Conservation (phyloP, 176 grass and related monocot genomes). For the Aegilops longissima region DNA sequence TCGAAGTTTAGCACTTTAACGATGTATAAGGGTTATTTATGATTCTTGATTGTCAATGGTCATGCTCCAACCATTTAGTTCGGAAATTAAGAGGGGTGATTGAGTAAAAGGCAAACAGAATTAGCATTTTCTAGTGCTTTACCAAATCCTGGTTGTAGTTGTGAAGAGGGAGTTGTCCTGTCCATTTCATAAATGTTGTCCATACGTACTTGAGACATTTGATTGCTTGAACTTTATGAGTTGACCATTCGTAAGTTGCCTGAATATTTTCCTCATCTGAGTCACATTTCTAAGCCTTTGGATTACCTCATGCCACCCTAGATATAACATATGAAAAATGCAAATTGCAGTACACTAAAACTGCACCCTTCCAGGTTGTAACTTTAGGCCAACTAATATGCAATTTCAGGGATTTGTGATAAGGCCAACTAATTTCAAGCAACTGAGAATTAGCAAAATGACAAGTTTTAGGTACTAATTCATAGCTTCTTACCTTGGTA, state of each 20-base stretch:
- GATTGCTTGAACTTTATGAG: neutral
- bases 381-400: neutral
- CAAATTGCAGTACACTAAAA: neutral
- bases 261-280: neutral
- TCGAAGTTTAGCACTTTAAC: neutral
- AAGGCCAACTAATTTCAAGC: neutral
- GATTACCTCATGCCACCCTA: neutral
- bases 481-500: neutral
- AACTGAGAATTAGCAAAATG: neutral
- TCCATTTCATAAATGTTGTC: slow-evolving; percentile 8
- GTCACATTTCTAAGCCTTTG: neutral
- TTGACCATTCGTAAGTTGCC: neutral
- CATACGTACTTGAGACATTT: neutral
- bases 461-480: neutral
- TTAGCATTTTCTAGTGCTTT: neutral
- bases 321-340: neutral
- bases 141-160: neutral
- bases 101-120: neutral
- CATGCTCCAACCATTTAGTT: neutral
- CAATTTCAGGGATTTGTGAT: neutral
- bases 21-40: slow-evolving; percentile 6
- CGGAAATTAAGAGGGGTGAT: neutral
- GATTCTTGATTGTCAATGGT: neutral
- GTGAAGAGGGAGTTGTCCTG: neutral
- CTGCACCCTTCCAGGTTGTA: neutral